Conservation (phyloP, 495 filamentous ascomycete species). For the Penicillium chermesinum region DNA sequence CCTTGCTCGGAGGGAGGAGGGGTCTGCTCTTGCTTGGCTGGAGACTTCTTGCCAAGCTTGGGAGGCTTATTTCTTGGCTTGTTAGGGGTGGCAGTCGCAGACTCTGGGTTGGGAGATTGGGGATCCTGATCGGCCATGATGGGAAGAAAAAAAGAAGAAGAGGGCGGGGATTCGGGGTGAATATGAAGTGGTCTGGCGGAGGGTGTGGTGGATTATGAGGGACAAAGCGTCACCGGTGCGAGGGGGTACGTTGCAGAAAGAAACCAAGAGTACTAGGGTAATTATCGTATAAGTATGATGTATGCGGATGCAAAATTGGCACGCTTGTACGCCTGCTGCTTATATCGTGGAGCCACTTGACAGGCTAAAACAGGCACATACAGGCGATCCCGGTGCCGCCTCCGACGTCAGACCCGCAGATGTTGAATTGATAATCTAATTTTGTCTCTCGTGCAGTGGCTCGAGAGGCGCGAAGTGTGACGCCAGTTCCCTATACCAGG, state of each 20-base stretch:
- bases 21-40: conserved; percentile 33
- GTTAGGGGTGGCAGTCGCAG: conserved; percentile 17
- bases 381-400: conserved; percentile 11
- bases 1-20: conserved; percentile 25
- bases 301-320: conserved; percentile 6
- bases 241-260: conserved; percentile 6
- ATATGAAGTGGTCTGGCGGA: conserved; percentile 25
- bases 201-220: conserved; percentile 15
- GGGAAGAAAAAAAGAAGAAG: conserved; percentile 24
- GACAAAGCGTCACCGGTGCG: conserved; percentile 17
- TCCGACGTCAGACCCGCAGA: conserved; percentile 26
- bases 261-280: conserved; percentile 6
- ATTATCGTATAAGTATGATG: conserved; percentile 20
- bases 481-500: neutral
- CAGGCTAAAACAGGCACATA: conserved; percentile 9
- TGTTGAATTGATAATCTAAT: neutral
- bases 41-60: conserved; percentile 32
- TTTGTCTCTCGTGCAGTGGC: conserved; percentile 1
- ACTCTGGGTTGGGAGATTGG: conserved; percentile 21
- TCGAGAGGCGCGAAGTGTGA: neutral
- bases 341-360: conserved; percentile 17
- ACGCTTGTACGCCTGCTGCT: conserved; percentile 12
- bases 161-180: conserved; percentile 12
- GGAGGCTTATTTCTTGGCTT: conserved; percentile 29
- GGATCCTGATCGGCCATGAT: conserved; percentile 38